These are phyloP conservation scores for Auricularia heimuer DNA, from an alignment of 768 basidiomycete species.

Conservation along the genomic window DNA sequence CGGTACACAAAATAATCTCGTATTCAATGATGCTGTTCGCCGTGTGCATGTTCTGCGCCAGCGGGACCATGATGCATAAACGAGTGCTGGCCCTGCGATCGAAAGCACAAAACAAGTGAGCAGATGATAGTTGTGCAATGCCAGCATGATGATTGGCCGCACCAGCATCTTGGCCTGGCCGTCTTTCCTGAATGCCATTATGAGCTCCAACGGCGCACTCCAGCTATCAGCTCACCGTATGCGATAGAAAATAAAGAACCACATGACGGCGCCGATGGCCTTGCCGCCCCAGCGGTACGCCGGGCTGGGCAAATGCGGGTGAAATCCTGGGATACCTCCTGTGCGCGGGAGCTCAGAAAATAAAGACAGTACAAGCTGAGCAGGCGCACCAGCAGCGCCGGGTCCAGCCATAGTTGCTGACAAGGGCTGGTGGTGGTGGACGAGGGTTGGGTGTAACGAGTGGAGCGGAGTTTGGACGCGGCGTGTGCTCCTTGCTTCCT, in stretches of 20 bases:
- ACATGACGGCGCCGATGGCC: constrained; percentile 86
- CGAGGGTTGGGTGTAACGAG: no score
- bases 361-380: neutral
- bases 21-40: neutral
- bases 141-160: neutral
- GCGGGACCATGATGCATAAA: neutral
- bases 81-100: neutral
- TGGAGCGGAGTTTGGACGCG: neutral
- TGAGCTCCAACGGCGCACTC: neutral
- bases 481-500: constrained; percentile 22
- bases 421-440: no score
- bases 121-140: neutral
- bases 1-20: neutral
- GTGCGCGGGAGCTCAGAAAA: constrained; percentile 15
- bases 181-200: neutral
- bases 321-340: constrained; percentile 48
- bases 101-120: neutral
- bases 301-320: constrained; percentile 77
- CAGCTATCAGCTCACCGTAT: constrained; percentile 54
- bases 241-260: constrained; percentile 98
- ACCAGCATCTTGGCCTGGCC: neutral
- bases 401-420: constrained; percentile 21
- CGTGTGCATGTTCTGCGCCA: neutral
- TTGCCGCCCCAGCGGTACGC: constrained; percentile 73
- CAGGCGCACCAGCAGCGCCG: constrained; percentile 18